Base-by-base conservation (phyloP, 495 filamentous ascomycete species). In the Delitschia confertaspora region DNA sequence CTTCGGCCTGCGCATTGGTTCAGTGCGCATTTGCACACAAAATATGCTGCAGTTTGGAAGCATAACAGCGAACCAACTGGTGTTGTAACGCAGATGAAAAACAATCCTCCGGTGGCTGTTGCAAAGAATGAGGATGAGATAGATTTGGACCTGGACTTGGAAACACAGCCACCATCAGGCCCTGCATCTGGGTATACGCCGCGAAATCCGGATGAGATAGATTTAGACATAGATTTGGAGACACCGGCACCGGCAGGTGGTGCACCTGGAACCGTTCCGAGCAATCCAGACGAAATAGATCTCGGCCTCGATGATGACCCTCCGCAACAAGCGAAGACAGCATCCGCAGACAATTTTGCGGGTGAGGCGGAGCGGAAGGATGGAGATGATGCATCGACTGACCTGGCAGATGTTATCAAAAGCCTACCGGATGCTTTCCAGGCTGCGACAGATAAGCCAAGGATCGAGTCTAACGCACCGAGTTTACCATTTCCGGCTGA, bases 1-100 rank as follows among this genome's bases (percentile, higher is more conserved):
- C 65, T 96, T 26, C 71, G 84, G 23, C 91, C 91, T 3, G 65
- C 72, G 0, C 83, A 86, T 57, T 98, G 91, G 91, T 94, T 96
- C 61, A 84, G 88, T 6, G 91, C 88, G 1, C 91, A 98, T 61
- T 48, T 95, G 59, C 91, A 98, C 62, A 78, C 81, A 59, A 88
- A 86, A 56, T 96, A 81, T 54, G 59, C 79, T 2, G 89, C 88
- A 6, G 57, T 79, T 2, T 76, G 91, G 45, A 62, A 71, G 0
- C 83, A 91, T 60, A 67, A 70, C 13, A 61, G 36, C 11, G 23
- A 25, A 6, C 33, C 38, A 18, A 10, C 2, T 4, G 14, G 17
- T 24, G 14, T 19, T 8, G 18, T 23, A 3, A 17, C 2, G 22
- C 14, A 13, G 14, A 7, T 8, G 24, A 33, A 18, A 9, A 31